Evolutionary conservation across 768 basidiomycete species (phyloP), one percentile per base, ranked within the genome.

Genomic region (Trametes elegans): DNA sequence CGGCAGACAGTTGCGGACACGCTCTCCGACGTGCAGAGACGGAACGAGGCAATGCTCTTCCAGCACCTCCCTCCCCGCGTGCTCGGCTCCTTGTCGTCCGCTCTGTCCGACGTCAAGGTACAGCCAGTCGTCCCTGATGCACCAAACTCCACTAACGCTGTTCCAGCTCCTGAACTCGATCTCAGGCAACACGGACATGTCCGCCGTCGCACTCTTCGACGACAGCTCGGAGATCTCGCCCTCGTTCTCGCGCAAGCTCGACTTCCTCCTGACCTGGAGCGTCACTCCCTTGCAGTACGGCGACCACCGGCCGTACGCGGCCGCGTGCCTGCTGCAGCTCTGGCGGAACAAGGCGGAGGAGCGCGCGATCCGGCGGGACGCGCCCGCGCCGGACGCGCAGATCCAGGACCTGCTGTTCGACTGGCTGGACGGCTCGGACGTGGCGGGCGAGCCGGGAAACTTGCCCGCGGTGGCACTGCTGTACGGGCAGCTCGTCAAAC

Each of bases 11-110:
- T 92, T 29, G 66, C 76, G 4, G 79, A 82, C 45, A 82, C 85
- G 53, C 77, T 90, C 41, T 71, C 73, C n/a, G 87, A 89, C 62
- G 82, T 93, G 23, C 83, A 80, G 58, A 74, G 79, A 49, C 79
- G 93, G 51, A 94, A 93, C 55, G 88, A 93, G 55, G 87, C 88
- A 2, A 83, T 93, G 78, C 68, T 88, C 28, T 90, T 93, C 57
- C 77, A 77, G 38, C 82, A 81, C 59, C 76, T 86, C 8, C 85
- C 87, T 31, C 75, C 81, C 0, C 82, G 84, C 27, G 77, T 77
- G 7, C 77, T 84, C 10, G 82, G 81, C 27, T 74, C 76, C 28
- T 74, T 89, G 14, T 82, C 81, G 3, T 82, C 82, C 21, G 83
- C 85, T 29, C 85, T 83, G 34, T 68, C 72, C 8, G 79, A 81